Evolutionary conservation across 257 asterid genomes (phyloP).

Genomic region (Nicotiana otophora): DNA sequence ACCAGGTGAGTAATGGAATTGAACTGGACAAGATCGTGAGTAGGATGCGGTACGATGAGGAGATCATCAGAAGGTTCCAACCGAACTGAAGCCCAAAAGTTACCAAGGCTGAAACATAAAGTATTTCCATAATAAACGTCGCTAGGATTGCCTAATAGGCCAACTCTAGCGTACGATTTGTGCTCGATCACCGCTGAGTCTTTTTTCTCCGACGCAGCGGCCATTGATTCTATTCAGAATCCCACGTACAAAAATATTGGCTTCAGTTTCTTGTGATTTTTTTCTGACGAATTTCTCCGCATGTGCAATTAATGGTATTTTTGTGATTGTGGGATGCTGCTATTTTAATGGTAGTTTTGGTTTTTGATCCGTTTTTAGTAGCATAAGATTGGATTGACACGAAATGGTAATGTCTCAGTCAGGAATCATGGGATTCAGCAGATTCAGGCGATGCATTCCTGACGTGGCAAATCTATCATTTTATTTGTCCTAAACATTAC

Average conservation of each 20-base stretch:
- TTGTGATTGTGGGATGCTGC: background rate
- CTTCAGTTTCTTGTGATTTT: background rate
- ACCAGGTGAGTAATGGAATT: slow-evolving; percentile 64
- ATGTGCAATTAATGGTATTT: too few relatives aligned
- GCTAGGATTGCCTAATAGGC: slow-evolving; percentile 72
- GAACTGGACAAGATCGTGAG: slow-evolving; percentile 65
- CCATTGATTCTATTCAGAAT: background rate
- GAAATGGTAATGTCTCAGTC: background rate
- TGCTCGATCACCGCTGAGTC: slow-evolving; percentile 40
- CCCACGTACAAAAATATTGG: background rate
- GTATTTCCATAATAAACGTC: slow-evolving; percentile 71
- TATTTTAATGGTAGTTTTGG: background rate
- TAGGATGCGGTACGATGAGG: slow-evolving; percentile 57
- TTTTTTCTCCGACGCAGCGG: too few relatives aligned
- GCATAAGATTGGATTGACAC: background rate
- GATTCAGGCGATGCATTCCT: too few relatives aligned
- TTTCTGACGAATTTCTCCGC: too few relatives aligned
- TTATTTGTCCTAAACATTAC: background rate
- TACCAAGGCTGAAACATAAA: slow-evolving; percentile 59
- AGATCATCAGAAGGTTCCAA: slow-evolving; percentile 55
- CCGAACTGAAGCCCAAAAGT: slow-evolving; percentile 73
- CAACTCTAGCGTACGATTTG: slow-evolving; percentile 63
- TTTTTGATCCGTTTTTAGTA: too few relatives aligned
- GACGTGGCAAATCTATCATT: background rate
- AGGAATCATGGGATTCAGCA: background rate